Evolutionary conservation across 2,329 filamentous ascomycete species (phyloP).

Genomic region (Biscogniauxia marginata): DNA sequence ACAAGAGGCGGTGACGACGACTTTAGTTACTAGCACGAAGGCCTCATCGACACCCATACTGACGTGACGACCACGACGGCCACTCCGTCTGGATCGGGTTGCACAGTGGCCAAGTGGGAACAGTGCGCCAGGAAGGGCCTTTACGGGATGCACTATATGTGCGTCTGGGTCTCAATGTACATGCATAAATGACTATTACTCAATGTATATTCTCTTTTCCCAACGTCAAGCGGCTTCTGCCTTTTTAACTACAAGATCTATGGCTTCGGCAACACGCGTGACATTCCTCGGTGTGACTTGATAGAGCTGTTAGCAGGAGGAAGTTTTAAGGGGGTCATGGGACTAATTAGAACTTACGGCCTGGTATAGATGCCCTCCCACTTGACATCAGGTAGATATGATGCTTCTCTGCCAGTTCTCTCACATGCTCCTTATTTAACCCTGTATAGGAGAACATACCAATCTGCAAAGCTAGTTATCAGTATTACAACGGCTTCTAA

Average conservation of each 20-base stretch:
- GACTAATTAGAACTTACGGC: constrained; percentile 24
- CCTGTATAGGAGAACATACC: constrained; percentile 43
- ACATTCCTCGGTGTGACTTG: constrained; percentile 7
- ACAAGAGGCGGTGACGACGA: background rate
- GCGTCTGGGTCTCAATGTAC: constrained; percentile 30
- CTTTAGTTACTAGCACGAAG: constrained; percentile 4
- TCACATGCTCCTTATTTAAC: constrained; percentile 31
- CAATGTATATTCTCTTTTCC: constrained; percentile 23
- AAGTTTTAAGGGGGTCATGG: background rate
- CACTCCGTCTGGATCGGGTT: constrained; percentile 9
- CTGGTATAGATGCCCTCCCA: constrained; percentile 34
- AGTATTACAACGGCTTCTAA: background rate
- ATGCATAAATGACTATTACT: constrained; percentile 29
- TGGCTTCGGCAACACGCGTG: background rate
- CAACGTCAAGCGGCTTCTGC: background rate
- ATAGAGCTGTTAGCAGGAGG: background rate
- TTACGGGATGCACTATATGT: constrained; percentile 29
- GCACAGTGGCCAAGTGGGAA: constrained; percentile 21
- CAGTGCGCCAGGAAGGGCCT: constrained; percentile 32
- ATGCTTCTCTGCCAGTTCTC: constrained; percentile 27
- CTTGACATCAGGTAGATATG: constrained; percentile 37
- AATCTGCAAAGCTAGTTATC: constrained; percentile 26
- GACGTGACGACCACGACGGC: constrained; percentile 1
- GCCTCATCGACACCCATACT: background rate
- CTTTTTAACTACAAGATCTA: constrained; percentile 3